Evolutionary conservation across 2,329 filamentous ascomycete genomes (phyloP).

Genomic region (Claviceps humidiphila): DNA sequence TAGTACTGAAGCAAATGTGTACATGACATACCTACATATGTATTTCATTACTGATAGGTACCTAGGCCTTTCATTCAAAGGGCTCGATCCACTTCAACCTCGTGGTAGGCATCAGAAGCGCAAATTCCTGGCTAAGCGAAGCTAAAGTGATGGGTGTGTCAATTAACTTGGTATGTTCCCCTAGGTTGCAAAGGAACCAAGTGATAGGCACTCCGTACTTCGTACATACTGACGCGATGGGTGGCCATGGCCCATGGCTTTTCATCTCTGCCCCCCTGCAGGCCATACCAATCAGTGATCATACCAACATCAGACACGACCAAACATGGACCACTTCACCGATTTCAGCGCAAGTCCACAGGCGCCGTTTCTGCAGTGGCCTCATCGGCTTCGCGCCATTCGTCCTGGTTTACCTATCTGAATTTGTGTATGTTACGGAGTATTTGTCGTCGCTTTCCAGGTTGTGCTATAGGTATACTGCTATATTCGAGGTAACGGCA

Average conservation of each 20-base stretch:
- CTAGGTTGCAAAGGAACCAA: neutral
- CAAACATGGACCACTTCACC: neutral
- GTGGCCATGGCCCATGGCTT: neutral
- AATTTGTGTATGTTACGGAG: neutral
- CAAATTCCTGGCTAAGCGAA: neutral
- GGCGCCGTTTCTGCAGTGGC: neutral
- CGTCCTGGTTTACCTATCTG: neutral
- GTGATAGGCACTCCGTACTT: neutral
- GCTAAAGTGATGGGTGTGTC: neutral
- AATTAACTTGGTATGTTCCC: neutral
- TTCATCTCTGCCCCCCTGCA: neutral
- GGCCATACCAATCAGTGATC: neutral
- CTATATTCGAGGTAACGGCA: too few species aligned
- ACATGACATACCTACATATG: too few species aligned
- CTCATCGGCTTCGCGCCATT: neutral
- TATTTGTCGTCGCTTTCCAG: neutral
- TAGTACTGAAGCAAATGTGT: too few species aligned
- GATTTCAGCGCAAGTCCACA: neutral
- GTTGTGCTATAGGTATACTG: neutral
- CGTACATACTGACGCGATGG: neutral
- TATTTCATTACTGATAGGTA: neutral
- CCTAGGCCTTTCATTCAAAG: neutral
- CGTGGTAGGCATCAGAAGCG: neutral
- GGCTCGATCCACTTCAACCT: neutral
- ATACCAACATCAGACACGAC: slow-evolving; percentile 1